Evolutionary conservation across 192 early-diverging fungal genomes (phyloP).

Genomic region (Rhizophagus sp.): DNA sequence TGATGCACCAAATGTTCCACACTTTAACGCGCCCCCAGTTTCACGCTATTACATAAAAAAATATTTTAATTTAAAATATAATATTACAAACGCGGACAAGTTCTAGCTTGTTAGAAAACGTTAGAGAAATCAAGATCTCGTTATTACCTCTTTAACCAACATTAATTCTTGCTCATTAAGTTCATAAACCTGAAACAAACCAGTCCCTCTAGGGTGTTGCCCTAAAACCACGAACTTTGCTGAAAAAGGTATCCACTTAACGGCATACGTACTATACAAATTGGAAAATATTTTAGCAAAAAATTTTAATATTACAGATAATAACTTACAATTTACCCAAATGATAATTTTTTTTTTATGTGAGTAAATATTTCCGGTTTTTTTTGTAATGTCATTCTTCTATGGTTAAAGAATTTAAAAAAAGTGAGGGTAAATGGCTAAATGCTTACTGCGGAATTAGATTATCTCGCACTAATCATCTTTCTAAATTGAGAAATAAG

Average conservation of each 20-base stretch:
- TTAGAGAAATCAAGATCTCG: too few species aligned
- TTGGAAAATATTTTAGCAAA: too few species aligned
- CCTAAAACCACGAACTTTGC: background rate
- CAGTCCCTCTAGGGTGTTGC: background rate
- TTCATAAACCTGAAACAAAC: background rate
- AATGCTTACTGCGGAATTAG: background rate
- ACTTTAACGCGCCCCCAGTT: background rate
- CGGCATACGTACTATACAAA: background rate
- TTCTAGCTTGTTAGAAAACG: too few species aligned
- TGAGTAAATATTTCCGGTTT: background rate
- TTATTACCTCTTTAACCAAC: background rate
- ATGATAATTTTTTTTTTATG: background rate
- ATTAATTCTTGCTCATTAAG: background rate
- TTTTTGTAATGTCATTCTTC: background rate
- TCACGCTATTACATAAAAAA: background rate
- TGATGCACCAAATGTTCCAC: background rate
- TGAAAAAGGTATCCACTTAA: background rate
- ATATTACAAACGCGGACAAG: too few species aligned
- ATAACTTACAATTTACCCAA: background rate
- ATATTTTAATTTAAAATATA: background rate
- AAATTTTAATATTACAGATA: background rate
- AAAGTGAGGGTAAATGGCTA: background rate
- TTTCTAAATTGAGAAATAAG: too few species aligned
- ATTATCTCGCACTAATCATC: too few species aligned
- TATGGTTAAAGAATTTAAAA: background rate